These are phyloP conservation scores for Deuterostichococcus epilithicus DNA, from an alignment of 139 green algal genomes.

Conservation along the genomic window DNA sequence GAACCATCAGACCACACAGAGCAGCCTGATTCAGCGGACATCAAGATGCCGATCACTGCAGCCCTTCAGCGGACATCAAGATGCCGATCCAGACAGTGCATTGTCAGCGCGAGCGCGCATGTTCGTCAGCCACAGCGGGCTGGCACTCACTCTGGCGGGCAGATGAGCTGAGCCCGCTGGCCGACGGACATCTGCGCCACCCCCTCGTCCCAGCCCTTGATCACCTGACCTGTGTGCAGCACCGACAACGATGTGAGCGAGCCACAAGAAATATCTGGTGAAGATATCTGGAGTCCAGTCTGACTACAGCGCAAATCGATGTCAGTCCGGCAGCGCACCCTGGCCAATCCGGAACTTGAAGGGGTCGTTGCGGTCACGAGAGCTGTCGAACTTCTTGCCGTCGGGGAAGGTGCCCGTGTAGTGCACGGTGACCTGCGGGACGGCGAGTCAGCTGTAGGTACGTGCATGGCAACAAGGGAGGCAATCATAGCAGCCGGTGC, in stretches of 20 bases:
- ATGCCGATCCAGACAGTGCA: background rate
- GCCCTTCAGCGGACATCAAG: background rate
- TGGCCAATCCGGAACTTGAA: conserved; percentile 57
- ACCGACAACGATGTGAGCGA: background rate
- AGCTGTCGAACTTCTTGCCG: conserved; percentile 75
- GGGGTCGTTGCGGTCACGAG: conserved; percentile 45
- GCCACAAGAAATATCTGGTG: background rate
- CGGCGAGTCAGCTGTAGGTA: too few relatives aligned
- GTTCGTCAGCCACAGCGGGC: too few relatives aligned
- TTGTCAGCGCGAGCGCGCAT: background rate
- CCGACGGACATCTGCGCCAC: conserved; percentile 60
- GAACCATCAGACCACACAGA: background rate
- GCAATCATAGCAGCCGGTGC: too few relatives aligned
- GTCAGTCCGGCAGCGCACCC: background rate
- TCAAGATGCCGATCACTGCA: background rate
- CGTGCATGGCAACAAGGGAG: too few relatives aligned
- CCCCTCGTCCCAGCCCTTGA: conserved; percentile 64
- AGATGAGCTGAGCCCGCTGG: conserved; percentile 56
- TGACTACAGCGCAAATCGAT: background rate
- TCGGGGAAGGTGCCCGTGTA: conserved; percentile 51
- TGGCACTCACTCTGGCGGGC: conserved; percentile 55
- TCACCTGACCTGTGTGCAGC: conserved; percentile 29
- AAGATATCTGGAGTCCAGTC: background rate
- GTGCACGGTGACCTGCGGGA: conserved; percentile 43
- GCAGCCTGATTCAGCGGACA: background rate